Evolutionary conservation across 495 filamentous ascomycete species (phyloP).

Genomic region (Coniosporium apollinis): DNA sequence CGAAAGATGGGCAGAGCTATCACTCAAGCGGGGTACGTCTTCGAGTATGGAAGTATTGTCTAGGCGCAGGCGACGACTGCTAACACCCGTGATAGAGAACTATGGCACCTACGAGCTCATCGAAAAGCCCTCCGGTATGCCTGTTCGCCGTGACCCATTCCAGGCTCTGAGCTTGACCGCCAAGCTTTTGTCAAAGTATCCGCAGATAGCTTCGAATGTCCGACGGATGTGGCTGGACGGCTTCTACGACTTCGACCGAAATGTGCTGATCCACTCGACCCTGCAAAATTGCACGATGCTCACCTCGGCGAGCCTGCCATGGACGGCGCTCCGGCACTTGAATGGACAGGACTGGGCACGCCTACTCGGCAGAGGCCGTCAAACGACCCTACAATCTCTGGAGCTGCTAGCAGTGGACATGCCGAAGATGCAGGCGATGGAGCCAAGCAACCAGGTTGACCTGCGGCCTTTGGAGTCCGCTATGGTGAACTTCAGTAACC

Average conservation of each 20-base stretch:
- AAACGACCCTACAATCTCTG: conserved; percentile 27
- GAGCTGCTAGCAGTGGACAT: conserved; percentile 32
- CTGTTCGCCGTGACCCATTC: conserved; percentile 37
- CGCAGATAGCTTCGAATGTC: conserved; percentile 28
- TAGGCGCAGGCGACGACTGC: too few relatives aligned
- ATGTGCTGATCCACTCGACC: conserved; percentile 27
- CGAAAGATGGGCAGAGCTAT: conserved; percentile 28
- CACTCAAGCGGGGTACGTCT: conserved; percentile 15
- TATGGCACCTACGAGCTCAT: conserved; percentile 26
- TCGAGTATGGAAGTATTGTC: background rate
- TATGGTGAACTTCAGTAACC: conserved; percentile 27
- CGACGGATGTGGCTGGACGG: conserved; percentile 39
- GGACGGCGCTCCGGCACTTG: conserved; percentile 33
- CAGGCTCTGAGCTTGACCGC: conserved; percentile 28
- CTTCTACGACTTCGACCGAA: conserved; percentile 32
- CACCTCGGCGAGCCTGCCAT: conserved; percentile 31
- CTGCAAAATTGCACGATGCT: conserved; percentile 27
- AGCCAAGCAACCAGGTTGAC: conserved; percentile 15
- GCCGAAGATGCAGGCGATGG: conserved; percentile 20
- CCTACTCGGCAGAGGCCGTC: conserved; percentile 19
- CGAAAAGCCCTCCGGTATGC: conserved; percentile 22
- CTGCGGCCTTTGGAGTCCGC: conserved; percentile 18
- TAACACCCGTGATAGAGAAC: too few relatives aligned
- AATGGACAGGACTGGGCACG: conserved; percentile 28
- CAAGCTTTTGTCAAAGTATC: conserved; percentile 25